Conservation (phyloP, 2,329 filamentous ascomycete genomes). For the Aspergillus sp. region DNA sequence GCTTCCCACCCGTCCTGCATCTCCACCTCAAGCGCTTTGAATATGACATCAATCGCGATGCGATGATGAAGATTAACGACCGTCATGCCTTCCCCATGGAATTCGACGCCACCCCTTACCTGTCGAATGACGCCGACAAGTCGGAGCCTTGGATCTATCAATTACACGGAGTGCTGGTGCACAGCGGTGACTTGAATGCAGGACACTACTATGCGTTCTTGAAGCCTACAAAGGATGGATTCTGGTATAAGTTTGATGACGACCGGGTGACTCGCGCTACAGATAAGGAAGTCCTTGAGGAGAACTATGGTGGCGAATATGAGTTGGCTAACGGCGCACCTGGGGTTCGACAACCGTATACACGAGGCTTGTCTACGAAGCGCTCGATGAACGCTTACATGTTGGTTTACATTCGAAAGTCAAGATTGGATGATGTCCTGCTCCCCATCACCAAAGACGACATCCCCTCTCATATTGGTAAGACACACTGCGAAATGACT, state of each 20-base stretch:
- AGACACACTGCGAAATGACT: constrained; percentile 22
- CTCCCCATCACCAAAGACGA: constrained; percentile 73
- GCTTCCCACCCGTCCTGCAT: constrained; percentile 90
- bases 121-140: constrained; percentile 80
- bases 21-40: constrained; percentile 96
- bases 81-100: constrained; percentile 50
- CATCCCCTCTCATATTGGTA: constrained; percentile 78
- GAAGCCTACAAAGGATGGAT: constrained; percentile 87
- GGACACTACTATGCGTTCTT: constrained; percentile 98
- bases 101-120: constrained; percentile 71
- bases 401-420: constrained; percentile 94
- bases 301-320: constrained; percentile 94
- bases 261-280: constrained; percentile 96
- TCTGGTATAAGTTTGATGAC: constrained; percentile 97
- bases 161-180: constrained; percentile 90
- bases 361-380: constrained; percentile 63
- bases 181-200: constrained; percentile 94
- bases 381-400: constrained; percentile 90
- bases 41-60: constrained; percentile 92
- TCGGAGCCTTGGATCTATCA: constrained; percentile 91
- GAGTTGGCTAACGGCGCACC: constrained; percentile 55
- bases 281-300: constrained; percentile 85
- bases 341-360: constrained; percentile 63
- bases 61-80: constrained; percentile 90
- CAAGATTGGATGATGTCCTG: constrained; percentile 77